phyloP scores from a whole-genome alignment of 352 stramenopile genomes.

The Pythium rishiriense region DNA sequence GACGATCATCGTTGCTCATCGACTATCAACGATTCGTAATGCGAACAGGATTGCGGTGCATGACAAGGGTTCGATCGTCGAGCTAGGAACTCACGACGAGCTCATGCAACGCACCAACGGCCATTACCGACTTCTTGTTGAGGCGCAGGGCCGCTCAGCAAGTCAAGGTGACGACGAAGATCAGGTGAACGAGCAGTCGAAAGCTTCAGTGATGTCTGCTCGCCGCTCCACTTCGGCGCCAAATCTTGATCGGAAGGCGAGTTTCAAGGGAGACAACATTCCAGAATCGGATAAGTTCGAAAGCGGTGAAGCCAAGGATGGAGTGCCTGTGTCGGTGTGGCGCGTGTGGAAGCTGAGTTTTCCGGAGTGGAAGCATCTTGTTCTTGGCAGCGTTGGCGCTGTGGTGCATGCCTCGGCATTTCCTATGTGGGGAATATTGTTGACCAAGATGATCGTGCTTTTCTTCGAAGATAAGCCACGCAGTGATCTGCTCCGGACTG shows the following conservation, averaged over 20 bases:
- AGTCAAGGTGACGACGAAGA: too few species aligned
- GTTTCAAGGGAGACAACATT: background rate
- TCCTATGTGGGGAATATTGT: background rate
- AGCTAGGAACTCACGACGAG: slow-evolving; percentile 47
- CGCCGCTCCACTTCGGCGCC: too few species aligned
- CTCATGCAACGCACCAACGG: slow-evolving; percentile 57
- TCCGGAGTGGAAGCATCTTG: background rate
- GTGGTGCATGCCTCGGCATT: background rate
- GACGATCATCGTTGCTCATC: slow-evolving; percentile 93
- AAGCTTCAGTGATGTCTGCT: too few species aligned
- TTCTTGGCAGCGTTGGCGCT: background rate
- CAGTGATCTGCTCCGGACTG: too few species aligned
- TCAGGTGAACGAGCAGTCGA: too few species aligned
- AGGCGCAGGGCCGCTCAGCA: background rate
- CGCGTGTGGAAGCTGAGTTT: background rate
- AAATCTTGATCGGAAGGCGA: too few species aligned
- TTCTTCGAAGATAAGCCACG: too few species aligned
- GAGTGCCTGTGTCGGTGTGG: background rate
- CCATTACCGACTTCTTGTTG: slow-evolving; percentile 30
- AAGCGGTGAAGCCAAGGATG: background rate
- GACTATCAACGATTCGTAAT: slow-evolving; percentile 69
- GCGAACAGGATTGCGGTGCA: slow-evolving; percentile 65
- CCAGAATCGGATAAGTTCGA: background rate
- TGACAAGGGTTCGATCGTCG: slow-evolving; percentile 36
- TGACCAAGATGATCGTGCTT: too few species aligned